Evolutionary conservation across 306 rosid genomes (phyloP).

Genomic region (Rosa lucieae): DNA sequence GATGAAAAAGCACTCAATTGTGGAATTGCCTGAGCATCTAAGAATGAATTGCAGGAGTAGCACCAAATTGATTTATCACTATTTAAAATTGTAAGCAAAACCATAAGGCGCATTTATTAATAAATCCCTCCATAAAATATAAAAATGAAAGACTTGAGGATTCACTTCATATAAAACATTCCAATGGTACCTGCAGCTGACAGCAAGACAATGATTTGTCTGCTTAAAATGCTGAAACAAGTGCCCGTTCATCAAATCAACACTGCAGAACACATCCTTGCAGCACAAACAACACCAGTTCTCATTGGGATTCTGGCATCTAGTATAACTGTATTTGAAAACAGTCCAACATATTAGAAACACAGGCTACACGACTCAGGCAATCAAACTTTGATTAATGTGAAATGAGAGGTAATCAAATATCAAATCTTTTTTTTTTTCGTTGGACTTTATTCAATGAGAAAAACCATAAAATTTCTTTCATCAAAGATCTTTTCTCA

Average conservation of each 20-base stretch:
- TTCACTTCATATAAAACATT: not conserved
- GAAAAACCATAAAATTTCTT: not conserved
- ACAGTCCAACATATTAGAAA: not conserved
- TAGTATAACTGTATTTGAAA: conserved; percentile 1
- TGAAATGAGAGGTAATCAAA: not conserved
- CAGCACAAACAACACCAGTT: conserved; percentile 83
- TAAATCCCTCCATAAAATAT: not conserved
- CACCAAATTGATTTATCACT: conserved; percentile 92
- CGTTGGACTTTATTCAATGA: not conserved
- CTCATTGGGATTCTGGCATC: conserved; percentile 75
- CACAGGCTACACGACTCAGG: not conserved
- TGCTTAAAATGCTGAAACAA: conserved; percentile 59
- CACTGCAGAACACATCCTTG: conserved; percentile 64
- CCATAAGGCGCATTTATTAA: not conserved
- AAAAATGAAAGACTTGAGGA: not conserved
- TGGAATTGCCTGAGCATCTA: conserved; percentile 65
- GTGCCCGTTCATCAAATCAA: conserved; percentile 75
- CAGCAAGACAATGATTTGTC: conserved; percentile 56
- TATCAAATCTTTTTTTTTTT: not conserved
- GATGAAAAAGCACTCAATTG: conserved; percentile 47
- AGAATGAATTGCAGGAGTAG: conserved; percentile 78
- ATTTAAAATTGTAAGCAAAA: conserved; percentile 17
- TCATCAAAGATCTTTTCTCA: not conserved
- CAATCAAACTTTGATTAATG: not conserved
- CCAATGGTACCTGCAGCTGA: conserved; percentile 60